phyloP scores from a whole-genome alignment of 148 eudicot genomes.

The Linanthus parryae region DNA sequence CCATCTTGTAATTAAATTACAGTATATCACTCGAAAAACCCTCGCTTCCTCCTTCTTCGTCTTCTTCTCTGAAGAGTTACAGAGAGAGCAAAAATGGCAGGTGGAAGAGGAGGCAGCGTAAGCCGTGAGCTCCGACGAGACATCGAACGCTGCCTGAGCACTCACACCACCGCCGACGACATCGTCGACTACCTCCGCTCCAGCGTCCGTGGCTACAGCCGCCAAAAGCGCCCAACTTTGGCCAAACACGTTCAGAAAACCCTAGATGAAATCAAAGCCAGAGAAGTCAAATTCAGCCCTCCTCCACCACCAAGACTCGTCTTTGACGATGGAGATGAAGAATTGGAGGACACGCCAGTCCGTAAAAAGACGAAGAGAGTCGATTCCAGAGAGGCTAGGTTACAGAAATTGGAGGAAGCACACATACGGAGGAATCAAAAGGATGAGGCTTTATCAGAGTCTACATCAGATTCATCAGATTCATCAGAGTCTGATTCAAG shows the following conservation, averaged over 20 bases:
- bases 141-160: constrained; percentile 15
- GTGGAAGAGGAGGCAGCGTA: neutral
- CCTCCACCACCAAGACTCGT: constrained; percentile 5
- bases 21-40: too few species aligned
- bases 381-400: constrained; percentile 19
- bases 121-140: constrained; percentile 19
- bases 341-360: neutral
- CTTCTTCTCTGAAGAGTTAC: too few species aligned
- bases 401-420: constrained; percentile 16
- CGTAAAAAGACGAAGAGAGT: constrained; percentile 14
- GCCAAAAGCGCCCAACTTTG: constrained; percentile 26
- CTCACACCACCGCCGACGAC: constrained; percentile 16
- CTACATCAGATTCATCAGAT: constrained; percentile 1
- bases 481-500: constrained; percentile 1
- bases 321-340: constrained; percentile 5
- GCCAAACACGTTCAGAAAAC: constrained; percentile 12
- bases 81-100: constrained; percentile 5
- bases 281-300: neutral
- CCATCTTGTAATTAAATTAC: too few species aligned
- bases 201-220: constrained; percentile 16
- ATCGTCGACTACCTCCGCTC: constrained; percentile 27
- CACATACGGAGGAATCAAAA: constrained; percentile 11
- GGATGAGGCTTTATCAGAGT: neutral
- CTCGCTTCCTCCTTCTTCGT: too few species aligned
- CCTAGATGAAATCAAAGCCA: constrained; percentile 6